phyloP scores from a whole-genome alignment of 305 asterid species.

The Solanum hybrid region DNA sequence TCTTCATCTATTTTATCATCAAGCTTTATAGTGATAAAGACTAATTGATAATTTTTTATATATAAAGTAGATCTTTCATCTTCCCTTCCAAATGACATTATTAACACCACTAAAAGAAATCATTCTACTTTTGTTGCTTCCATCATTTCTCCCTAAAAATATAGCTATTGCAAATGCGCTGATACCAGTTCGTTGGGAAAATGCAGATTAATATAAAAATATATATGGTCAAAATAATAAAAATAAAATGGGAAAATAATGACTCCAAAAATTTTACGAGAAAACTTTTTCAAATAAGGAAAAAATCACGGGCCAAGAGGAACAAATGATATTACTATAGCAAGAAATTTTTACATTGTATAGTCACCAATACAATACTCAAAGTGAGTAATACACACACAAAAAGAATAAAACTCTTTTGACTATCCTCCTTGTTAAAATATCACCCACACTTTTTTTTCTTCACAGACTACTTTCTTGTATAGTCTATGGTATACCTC shows the following conservation, averaged over 20 bases:
- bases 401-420: neutral
- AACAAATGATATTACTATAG: neutral
- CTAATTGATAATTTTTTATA: no score
- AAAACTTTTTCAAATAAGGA: no score
- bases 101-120: no score
- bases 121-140: no score
- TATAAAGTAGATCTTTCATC: no score
- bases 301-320: neutral
- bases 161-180: no score
- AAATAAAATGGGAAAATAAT: neutral
- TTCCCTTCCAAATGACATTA: no score
- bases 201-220: no score
- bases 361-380: neutral
- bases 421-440: neutral
- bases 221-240: neutral
- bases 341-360: neutral
- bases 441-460: neutral
- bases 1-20: no score
- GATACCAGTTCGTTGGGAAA: neutral
- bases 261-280: neutral
- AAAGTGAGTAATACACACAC: neutral
- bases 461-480: neutral
- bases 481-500: neutral
- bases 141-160: no score
- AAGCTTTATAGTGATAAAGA: no score